Conservation (phyloP, 164 flowering plant genomes). For the Umbilicus rupestris region DNA sequence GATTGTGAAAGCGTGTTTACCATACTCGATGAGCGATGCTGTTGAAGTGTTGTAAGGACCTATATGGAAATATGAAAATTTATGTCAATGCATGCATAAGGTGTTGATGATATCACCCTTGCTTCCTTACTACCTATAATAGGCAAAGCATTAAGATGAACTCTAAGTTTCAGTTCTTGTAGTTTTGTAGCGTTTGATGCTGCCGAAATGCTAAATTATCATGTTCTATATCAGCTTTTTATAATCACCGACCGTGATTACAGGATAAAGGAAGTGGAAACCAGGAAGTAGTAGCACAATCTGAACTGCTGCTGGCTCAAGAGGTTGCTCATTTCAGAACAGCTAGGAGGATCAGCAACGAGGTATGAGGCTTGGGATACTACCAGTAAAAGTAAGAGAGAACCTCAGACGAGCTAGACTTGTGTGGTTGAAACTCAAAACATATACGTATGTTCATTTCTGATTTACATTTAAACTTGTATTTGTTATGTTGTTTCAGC, state of each 20-base stretch:
- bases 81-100: background rate
- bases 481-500: constrained; percentile 29
- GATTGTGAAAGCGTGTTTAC: background rate
- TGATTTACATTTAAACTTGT: background rate
- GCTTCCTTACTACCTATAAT: background rate
- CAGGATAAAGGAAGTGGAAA: constrained; percentile 66
- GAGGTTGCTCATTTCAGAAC: constrained; percentile 61
- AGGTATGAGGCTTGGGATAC: constrained; percentile 30
- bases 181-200: background rate
- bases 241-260: background rate
- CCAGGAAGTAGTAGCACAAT: constrained; percentile 58
- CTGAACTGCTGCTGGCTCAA: constrained; percentile 65
- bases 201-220: background rate
- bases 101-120: background rate
- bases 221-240: background rate
- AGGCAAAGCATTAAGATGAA: background rate
- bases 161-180: background rate
- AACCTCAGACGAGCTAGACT: background rate
- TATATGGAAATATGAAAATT: background rate
- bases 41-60: background rate
- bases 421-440: background rate
- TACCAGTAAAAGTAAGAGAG: background rate
- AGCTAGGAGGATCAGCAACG: constrained; percentile 56
- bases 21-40: background rate
- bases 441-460: too few relatives aligned